Percentiles rank a stretch among this genome's conserved stretches.
Conservation (phyloP, 148 eudicot genomes). For the Vaccinium macrocarpon region DNA sequence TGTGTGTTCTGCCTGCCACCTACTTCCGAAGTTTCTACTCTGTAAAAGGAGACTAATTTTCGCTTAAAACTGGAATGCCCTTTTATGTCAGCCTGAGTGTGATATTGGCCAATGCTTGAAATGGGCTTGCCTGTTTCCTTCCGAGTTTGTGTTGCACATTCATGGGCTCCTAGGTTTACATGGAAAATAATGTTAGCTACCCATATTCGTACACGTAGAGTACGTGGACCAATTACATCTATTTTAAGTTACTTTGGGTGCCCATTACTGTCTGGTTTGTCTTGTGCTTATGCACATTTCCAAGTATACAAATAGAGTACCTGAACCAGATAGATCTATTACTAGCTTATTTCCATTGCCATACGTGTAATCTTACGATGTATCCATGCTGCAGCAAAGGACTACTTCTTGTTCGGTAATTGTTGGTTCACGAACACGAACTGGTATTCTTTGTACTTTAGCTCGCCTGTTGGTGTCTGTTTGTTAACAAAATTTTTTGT, state of each 20-base stretch:
- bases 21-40: neutral
- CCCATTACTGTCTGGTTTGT: neutral
- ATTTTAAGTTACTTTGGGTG: neutral
- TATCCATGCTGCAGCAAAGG: neutral
- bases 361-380: neutral
- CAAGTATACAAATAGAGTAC: neutral
- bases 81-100: conserved; percentile 4
- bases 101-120: neutral
- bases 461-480: neutral
- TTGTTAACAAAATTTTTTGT: neutral
- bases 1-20: conserved; percentile 6
- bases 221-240: neutral
- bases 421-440: neutral
- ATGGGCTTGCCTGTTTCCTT: conserved; percentile 6
- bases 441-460: neutral
- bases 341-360: neutral
- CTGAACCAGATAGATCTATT: neutral
- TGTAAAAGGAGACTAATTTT: neutral
- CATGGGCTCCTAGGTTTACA: neutral
- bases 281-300: neutral
- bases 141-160: neutral
- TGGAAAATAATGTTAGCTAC: neutral
- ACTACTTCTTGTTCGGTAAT: neutral
- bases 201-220: neutral
- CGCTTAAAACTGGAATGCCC: neutral